Conservation (phyloP, 202 grass and related monocot species). For the Panicum hallii region DNA sequence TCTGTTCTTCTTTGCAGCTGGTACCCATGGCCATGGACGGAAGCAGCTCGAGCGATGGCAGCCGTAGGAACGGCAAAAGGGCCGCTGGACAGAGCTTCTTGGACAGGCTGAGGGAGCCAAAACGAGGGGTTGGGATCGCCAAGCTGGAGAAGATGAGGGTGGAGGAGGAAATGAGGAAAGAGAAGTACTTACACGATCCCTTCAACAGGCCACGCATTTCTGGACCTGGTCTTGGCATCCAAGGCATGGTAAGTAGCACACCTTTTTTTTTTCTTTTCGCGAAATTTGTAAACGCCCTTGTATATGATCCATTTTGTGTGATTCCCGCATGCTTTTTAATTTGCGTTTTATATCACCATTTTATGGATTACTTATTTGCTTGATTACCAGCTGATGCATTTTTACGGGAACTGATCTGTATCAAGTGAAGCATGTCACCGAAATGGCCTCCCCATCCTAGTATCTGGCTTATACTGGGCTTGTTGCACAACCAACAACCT, state of each 20-base stretch:
- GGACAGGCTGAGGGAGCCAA: background rate
- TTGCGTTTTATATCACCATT: background rate
- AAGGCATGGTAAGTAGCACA: slow-evolving; percentile 14
- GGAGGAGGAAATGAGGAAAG: background rate
- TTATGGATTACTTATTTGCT: background rate
- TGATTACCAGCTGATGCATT: background rate
- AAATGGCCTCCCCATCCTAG: background rate
- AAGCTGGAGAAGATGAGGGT: slow-evolving; percentile 25
- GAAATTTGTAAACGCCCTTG: background rate
- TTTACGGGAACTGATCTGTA: background rate
- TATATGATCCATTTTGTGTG: background rate
- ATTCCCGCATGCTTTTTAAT: background rate
- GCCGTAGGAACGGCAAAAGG: background rate
- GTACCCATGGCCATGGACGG: slow-evolving; percentile 13
- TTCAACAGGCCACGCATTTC: background rate
- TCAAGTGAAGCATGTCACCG: background rate
- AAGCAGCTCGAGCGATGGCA: background rate
- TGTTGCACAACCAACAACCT: background rate
- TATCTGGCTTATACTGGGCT: background rate
- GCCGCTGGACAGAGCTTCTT: background rate
- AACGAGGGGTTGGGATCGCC: background rate
- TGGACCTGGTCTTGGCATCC: background rate
- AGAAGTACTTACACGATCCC: background rate
- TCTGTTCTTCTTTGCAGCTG: background rate
- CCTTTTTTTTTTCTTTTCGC: background rate